Conservation (phyloP, 345 rosid species). For the Citrus glauca region DNA sequence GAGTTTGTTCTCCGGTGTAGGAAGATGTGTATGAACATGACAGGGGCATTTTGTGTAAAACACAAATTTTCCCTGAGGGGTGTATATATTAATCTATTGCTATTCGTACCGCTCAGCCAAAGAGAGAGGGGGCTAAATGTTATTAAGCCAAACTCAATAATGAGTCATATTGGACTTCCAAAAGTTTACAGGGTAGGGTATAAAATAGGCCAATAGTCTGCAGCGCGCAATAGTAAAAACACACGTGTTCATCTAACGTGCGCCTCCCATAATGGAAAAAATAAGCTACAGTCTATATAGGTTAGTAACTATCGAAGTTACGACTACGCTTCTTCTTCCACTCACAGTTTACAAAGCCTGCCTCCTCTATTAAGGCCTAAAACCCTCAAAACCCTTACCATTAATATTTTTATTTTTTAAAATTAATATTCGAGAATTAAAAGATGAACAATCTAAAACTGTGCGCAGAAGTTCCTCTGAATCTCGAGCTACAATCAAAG, state of each 20-base stretch:
- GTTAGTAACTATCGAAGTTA: too few relatives aligned
- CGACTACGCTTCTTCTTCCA: not conserved
- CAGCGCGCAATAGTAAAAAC: not conserved
- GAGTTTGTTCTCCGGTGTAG: too few relatives aligned
- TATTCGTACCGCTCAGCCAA: too few relatives aligned
- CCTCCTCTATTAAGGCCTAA: conserved; percentile 1
- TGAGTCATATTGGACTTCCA: not conserved
- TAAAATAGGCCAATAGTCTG: not conserved
- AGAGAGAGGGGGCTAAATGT: not conserved
- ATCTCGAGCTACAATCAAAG: conserved; percentile 48
- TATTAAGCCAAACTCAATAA: not conserved
- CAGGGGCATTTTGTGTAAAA: too few relatives aligned
- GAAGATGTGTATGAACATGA: too few relatives aligned
- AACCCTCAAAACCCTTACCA: conserved; percentile 6
- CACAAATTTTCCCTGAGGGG: not conserved
- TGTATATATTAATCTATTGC: too few relatives aligned
- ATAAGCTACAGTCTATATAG: too few relatives aligned
- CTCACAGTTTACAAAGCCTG: not conserved
- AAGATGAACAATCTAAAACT: conserved; percentile 80
- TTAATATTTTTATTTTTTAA: not conserved
- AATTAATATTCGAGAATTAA: conserved; percentile 5
- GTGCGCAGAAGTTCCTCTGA: conserved; percentile 50
- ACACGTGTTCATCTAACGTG: not conserved
- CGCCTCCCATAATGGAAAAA: not conserved
- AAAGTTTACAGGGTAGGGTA: not conserved